These are phyloP conservation scores for Solanum paucissectum DNA, from an alignment of 257 asterid genomes.

Conservation along the genomic window DNA sequence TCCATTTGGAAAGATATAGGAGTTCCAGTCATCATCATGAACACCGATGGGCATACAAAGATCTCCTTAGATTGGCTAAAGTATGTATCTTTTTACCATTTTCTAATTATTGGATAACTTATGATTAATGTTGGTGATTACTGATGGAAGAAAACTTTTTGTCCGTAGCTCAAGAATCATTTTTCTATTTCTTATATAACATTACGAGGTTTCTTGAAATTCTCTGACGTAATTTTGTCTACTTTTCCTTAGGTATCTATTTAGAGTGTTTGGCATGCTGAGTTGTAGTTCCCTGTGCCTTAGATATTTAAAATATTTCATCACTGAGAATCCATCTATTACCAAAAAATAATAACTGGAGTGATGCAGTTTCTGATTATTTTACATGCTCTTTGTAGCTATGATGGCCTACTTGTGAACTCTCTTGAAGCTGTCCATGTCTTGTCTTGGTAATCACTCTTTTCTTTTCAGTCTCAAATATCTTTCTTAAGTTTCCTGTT, in stretches of 20 bases:
- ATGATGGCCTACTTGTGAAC: conserved; percentile 72
- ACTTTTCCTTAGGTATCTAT: not conserved
- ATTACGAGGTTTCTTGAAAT: not conserved
- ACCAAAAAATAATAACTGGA: not conserved
- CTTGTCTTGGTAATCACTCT: conserved; percentile 49
- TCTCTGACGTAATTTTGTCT: not conserved
- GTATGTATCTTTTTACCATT: conserved; percentile 32
- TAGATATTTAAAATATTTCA: not conserved
- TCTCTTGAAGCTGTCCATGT: conserved; percentile 57
- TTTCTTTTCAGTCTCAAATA: not conserved
- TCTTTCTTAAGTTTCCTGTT: not conserved
- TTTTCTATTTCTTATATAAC: not conserved
- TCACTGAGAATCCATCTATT: not conserved
- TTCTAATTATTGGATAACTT: not conserved
- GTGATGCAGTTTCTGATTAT: not conserved
- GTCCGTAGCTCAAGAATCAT: not conserved
- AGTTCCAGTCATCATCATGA: conserved; percentile 31
- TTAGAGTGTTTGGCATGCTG: not conserved
- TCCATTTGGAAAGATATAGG: conserved; percentile 55
- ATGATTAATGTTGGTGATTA: not conserved
- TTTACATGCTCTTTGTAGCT: conserved; percentile 42
- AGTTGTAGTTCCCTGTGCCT: not conserved
- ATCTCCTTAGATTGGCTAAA: conserved; percentile 74
- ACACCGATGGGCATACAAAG: conserved; percentile 31
- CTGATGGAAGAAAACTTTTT: not conserved